Evolutionary conservation across 768 basidiomycete species (phyloP).

Genomic region (Termitomyces titanicus): DNA sequence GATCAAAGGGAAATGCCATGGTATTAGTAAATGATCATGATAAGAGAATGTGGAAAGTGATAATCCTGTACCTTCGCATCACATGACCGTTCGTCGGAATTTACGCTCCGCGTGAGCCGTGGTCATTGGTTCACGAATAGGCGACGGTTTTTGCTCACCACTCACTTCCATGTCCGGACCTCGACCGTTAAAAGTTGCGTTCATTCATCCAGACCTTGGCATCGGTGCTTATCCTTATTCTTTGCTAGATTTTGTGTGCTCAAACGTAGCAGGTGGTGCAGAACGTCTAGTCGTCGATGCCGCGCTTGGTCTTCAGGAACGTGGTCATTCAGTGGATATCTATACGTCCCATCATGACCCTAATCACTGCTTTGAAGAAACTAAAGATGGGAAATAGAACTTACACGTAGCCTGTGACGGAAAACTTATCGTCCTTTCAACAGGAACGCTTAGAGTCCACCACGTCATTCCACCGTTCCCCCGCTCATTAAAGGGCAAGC

Average conservation of each 20-base stretch:
- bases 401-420: neutral
- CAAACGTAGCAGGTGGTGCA: slow-evolving; percentile 72
- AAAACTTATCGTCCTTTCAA: neutral
- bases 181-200: slow-evolving; percentile 55
- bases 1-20: no score
- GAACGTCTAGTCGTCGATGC: slow-evolving; percentile 95
- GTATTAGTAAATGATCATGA: no score
- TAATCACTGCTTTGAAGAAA: slow-evolving; percentile 90
- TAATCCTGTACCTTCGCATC: no score
- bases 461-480: slow-evolving; percentile 75
- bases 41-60: no score
- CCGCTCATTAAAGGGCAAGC: slow-evolving; percentile 70
- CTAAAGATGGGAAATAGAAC: slow-evolving; percentile 63
- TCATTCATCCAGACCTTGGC: slow-evolving; percentile 93
- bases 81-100: no score
- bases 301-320: slow-evolving; percentile 79
- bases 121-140: no score
- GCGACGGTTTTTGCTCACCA: neutral
- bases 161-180: slow-evolving; percentile 7
- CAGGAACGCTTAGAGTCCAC: slow-evolving; percentile 80
- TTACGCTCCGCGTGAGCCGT: no score
- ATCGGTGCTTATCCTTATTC: slow-evolving; percentile 56
- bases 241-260: slow-evolving; percentile 9
- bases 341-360: slow-evolving; percentile 94
- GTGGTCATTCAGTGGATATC: slow-evolving; percentile 83